Base-by-base conservation (phyloP, 768 basidiomycete genomes). In the Suillus subluteus region DNA sequence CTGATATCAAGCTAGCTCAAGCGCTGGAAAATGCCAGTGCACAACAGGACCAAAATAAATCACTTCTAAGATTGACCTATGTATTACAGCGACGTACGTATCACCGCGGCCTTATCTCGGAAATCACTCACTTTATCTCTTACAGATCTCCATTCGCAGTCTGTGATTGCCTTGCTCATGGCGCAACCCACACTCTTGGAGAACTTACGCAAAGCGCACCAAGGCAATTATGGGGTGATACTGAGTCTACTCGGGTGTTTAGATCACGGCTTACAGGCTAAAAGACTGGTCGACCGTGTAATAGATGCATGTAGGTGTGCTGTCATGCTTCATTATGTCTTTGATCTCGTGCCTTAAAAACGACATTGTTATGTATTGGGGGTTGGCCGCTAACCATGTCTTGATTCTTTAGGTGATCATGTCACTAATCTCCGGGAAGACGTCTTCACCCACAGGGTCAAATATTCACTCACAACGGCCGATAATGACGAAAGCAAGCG, bases 361-460 rank as follows among this genome's bases (percentile, higher is more conserved):
- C 56, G 6, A 26, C 35, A 23, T 16, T 15, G 43, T 32, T n/a
- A 61, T 26, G 12, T 13, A 58, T 64, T 30, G 44, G 26, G 38
- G 50, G 32, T 15, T 12, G 21, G 43, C 26, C 18, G 38, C 58
- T 76, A 65, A 73, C 63, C 5, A 50, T 38, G 54, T 50, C 46
- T 62, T 37, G 12, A 52, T 67, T 62, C 46, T 54, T 15, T 72
- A 96, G 95, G 91, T 69, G 95, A 97, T 75, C 94, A 96, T 65
- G 95, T 98, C 23, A 88, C 89, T 40, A 97, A 99, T 73, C 77
- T 99, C 13, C 87, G 97, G 58, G 96, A 99, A 79, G 91, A 93
- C 67, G 91, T 99, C 44, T 81, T 99, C 38, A 84, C 86, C 9
- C 84, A 93, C 74, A 88, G 98, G 21, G 81, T 99, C 55, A 90